Base-by-base conservation (phyloP, 2,329 filamentous ascomycete genomes). In the Amesomyces nigricolor region DNA sequence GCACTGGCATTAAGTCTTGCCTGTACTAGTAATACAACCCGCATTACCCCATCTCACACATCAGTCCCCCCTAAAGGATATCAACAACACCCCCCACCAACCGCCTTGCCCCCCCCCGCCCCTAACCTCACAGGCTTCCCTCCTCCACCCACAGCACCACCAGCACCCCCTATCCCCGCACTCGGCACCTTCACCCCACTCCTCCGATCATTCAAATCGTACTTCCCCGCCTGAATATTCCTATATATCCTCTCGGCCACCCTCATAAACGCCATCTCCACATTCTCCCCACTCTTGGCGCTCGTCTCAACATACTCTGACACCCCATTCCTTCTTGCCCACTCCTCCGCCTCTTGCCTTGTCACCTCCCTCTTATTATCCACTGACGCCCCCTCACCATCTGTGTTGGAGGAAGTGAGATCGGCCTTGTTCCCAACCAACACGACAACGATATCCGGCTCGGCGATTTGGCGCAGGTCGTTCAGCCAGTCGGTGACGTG, bases 391-490 rank as follows among this genome's bases (percentile, higher is more conserved):
- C 38, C 51, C 66, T 75, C 55, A 62, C 13, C 19, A 3, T 26
- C 22, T 14, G 70, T 60, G 47, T 40, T 9, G 3, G 77, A 75
- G 38, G 55, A 50, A 0, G 88, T 84, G 42, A 97, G 77, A 72
- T 99, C 94, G 35, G 83, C 83, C 73, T 99, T 99, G 75, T 99
- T 99, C 42, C 94, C 94, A 5, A 99, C 94, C 5, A 99, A 76
- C 17, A 99, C 86, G 14, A 97, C 89, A 45, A 96, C 89, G 61
- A 97, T 96, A 66, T 94, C 89, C 22, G 94, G 89, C 72, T 97
- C 94, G 48, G 94, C 94, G 65, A 97, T 96, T 70, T 94, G 89
- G 42, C 91, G 85, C 61, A 99, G 79, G 73, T 99, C 94, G 66
- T 92, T 85, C 44, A 97, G 83, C 94, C 94, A 99, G 72, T 90